phyloP scores from a whole-genome alignment of 176 grass and related monocot genomes.

The Calamus simplicifolius region DNA sequence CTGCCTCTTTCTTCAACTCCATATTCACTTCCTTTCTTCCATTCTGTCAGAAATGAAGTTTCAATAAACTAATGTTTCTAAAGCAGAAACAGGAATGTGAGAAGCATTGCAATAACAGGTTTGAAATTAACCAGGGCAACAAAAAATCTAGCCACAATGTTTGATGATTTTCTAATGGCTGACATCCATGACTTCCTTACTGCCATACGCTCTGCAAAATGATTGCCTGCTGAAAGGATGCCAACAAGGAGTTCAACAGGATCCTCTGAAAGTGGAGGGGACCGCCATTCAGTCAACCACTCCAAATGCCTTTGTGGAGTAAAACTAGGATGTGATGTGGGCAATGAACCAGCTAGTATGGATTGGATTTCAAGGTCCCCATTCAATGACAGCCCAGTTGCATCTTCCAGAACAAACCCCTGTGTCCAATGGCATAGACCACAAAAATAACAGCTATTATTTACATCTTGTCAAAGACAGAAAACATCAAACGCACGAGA shows the following conservation, averaged over 20 bases:
- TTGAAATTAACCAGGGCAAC: slow-evolving; percentile 7
- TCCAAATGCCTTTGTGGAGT: slow-evolving; percentile 5
- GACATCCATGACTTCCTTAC: slow-evolving; percentile 11
- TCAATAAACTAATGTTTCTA: no score
- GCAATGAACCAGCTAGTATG: slow-evolving; percentile 8
- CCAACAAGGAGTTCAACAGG: slow-evolving; percentile 7
- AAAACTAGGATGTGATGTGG: slow-evolving; percentile 10
- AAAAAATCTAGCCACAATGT: slow-evolving; percentile 8
- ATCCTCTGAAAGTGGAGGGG: background rate
- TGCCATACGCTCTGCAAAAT: slow-evolving; percentile 13
- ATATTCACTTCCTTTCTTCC: slow-evolving; percentile 8
- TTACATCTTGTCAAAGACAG: background rate
- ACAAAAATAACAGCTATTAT: background rate
- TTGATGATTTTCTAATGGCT: background rate
- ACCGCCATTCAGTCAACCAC: slow-evolving; percentile 3
- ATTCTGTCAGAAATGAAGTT: background rate
- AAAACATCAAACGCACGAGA: background rate
- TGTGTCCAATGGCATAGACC: background rate
- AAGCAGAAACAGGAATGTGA: no score
- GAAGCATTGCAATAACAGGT: background rate
- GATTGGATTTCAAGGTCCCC: background rate
- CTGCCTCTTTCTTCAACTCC: slow-evolving; percentile 9
- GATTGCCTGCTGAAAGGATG: slow-evolving; percentile 12
- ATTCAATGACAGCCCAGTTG: slow-evolving; percentile 3
- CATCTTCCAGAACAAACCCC: slow-evolving; percentile 12